Percentiles rank a stretch among this genome's conserved stretches.
Evolutionary conservation across 148 eudicot species (phyloP).

Genomic region (Rhododendron ovatum): DNA sequence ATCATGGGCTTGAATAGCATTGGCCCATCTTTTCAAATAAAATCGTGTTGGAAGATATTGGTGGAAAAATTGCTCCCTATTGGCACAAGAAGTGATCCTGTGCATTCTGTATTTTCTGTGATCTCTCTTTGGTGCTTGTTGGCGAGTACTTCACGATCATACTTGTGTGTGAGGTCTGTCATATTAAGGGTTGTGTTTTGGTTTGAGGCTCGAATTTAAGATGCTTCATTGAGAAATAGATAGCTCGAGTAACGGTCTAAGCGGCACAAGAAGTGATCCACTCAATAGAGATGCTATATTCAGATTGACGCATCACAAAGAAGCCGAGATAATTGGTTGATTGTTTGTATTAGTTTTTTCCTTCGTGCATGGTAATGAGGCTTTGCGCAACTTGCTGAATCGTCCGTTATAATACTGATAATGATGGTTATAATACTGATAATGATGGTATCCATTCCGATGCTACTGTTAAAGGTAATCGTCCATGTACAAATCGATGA

Average conservation of each 20-base stretch:
- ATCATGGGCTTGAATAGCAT: no score
- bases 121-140: background rate
- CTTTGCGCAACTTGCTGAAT: background rate
- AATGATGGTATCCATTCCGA: background rate
- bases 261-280: background rate
- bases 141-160: background rate
- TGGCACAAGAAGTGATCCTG: no score
- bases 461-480: background rate
- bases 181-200: background rate
- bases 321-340: background rate
- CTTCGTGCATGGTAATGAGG: background rate
- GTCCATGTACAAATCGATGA: background rate
- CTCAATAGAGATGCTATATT: background rate
- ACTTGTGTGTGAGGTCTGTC: background rate
- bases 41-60: no score
- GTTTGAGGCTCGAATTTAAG: background rate
- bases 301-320: background rate
- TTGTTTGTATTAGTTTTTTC: background rate
- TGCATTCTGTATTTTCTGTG: background rate
- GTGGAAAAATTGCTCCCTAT: no score
- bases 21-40: no score
- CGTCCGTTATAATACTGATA: background rate
- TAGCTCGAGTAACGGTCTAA: background rate
- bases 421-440: background rate
- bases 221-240: background rate